These are phyloP conservation scores for Phytophthora tubulina DNA, from an alignment of 352 stramenopile genomes.

Conservation along the genomic window DNA sequence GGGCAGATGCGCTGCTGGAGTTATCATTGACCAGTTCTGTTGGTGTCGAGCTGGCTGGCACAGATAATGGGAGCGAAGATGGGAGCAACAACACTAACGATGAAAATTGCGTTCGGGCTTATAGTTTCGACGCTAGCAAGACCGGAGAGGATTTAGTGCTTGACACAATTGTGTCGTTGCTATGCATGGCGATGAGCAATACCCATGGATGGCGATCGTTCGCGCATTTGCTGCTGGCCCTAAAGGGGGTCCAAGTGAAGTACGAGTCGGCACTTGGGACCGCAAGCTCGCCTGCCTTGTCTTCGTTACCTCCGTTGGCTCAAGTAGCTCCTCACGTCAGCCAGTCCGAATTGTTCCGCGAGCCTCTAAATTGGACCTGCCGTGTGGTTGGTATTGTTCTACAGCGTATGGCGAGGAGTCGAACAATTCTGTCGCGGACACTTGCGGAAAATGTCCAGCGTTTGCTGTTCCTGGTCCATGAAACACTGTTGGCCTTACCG, in stretches of 20 bases:
- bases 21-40: slow-evolving; percentile 73
- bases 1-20: slow-evolving; percentile 79
- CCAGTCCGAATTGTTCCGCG: slow-evolving; percentile 51
- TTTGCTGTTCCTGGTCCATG: slow-evolving; percentile 70
- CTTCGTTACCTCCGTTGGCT: slow-evolving; percentile 36
- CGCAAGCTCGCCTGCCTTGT: slow-evolving; percentile 5
- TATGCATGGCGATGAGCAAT: slow-evolving; percentile 79
- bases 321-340: slow-evolving; percentile 37
- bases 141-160: slow-evolving; percentile 86
- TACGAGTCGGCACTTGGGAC: slow-evolving; percentile 39
- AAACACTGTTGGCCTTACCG: slow-evolving; percentile 62
- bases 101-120: slow-evolving; percentile 50
- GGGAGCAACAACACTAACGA: neutral
- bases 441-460: slow-evolving; percentile 86
- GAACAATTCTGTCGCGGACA: slow-evolving; percentile 76
- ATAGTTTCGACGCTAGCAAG: slow-evolving; percentile 73
- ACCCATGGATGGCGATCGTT: slow-evolving; percentile 71
- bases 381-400: slow-evolving; percentile 76
- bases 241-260: slow-evolving; percentile 74
- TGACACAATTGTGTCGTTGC: slow-evolving; percentile 84
- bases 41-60: slow-evolving; percentile 16
- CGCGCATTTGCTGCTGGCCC: slow-evolving; percentile 66
- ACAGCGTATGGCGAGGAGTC: slow-evolving; percentile 77
- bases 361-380: slow-evolving; percentile 73
- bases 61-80: slow-evolving; percentile 7